Evolutionary conservation across 1,139 yeast species (phyloP).

Genomic region (Keqinozyma sinolaborantium): DNA sequence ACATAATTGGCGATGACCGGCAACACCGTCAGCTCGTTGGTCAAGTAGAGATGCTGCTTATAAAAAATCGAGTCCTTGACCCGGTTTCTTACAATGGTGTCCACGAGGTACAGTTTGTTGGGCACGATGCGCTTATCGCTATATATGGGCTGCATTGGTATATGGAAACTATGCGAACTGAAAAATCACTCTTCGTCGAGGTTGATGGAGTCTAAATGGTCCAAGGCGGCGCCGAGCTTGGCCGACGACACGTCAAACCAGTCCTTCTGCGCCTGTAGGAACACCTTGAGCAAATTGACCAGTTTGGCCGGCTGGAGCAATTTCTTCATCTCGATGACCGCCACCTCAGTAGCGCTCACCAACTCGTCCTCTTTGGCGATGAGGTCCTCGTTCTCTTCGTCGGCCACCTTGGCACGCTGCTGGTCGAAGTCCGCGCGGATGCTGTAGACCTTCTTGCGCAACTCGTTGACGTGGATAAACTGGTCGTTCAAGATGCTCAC

Average conservation of each 20-base stretch:
- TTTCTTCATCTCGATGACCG: slow-evolving; percentile 74
- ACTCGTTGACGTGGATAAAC: slow-evolving; percentile 57
- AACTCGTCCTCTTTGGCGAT: slow-evolving; percentile 73
- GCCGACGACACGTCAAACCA: slow-evolving; percentile 51
- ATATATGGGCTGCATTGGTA: slow-evolving; percentile 8
- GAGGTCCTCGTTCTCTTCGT: slow-evolving; percentile 49
- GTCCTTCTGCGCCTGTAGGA: slow-evolving; percentile 64
- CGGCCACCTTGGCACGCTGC: slow-evolving; percentile 43
- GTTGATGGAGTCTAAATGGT: slow-evolving; percentile 32
- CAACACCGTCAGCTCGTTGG: slow-evolving; percentile 51
- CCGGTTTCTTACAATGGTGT: slow-evolving; percentile 65
- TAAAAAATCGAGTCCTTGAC: slow-evolving; percentile 68
- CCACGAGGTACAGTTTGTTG: slow-evolving; percentile 55
- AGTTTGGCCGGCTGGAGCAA: slow-evolving; percentile 66
- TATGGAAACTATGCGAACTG: background rate
- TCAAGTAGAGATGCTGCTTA: slow-evolving; percentile 58
- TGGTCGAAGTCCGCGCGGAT: slow-evolving; percentile 70
- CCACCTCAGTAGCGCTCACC: slow-evolving; percentile 70
- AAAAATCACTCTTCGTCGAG: slow-evolving; percentile 26
- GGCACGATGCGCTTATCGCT: slow-evolving; percentile 24
- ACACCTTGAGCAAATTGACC: slow-evolving; percentile 57
- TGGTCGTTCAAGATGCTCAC: slow-evolving; percentile 50
- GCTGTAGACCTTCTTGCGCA: slow-evolving; percentile 65
- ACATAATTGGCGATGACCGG: slow-evolving; percentile 35
- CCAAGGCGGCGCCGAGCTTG: slow-evolving; percentile 30